These are phyloP conservation scores for Rhodosporidiobolus sp. DNA, from an alignment of 768 basidiomycete species.

Conservation along the genomic window DNA sequence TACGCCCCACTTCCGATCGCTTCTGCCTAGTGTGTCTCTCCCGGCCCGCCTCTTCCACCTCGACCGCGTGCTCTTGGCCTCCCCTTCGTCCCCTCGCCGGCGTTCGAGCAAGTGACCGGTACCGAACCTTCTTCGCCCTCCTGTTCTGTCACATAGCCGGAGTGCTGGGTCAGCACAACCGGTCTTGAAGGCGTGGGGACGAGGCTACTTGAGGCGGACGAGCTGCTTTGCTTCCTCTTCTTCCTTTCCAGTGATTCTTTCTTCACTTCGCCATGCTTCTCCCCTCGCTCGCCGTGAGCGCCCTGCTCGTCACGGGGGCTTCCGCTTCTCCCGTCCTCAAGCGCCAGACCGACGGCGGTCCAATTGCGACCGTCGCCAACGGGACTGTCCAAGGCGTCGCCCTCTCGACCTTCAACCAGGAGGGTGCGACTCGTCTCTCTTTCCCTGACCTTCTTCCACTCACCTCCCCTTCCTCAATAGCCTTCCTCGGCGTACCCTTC, in stretches of 20 bases:
- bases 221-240: not conserved
- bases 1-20: too few species aligned
- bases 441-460: not conserved
- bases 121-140: too few species aligned
- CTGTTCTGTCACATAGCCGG: too few species aligned
- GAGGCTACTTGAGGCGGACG: too few species aligned
- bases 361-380: not conserved
- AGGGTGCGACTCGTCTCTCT: not conserved
- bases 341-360: not conserved
- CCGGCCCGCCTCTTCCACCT: too few species aligned
- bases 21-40: too few species aligned
- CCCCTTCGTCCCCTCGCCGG: too few species aligned
- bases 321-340: not conserved
- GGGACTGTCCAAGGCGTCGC: conserved; percentile 10
- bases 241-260: not conserved
- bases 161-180: too few species aligned
- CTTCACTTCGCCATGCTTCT: not conserved
- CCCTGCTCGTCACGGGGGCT: not conserved
- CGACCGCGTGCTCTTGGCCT: too few species aligned
- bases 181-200: too few species aligned
- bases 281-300: not conserved
- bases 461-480: not conserved
- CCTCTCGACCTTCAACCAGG: conserved; percentile 5
- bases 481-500: conserved; percentile 26
- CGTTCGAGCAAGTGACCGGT: too few species aligned